A percentile compares a stretch with the other conserved stretches of the same genome.
Evolutionary conservation across 345 rosid species (phyloP).

Genomic region (Euphorbia pulcherrima): DNA sequence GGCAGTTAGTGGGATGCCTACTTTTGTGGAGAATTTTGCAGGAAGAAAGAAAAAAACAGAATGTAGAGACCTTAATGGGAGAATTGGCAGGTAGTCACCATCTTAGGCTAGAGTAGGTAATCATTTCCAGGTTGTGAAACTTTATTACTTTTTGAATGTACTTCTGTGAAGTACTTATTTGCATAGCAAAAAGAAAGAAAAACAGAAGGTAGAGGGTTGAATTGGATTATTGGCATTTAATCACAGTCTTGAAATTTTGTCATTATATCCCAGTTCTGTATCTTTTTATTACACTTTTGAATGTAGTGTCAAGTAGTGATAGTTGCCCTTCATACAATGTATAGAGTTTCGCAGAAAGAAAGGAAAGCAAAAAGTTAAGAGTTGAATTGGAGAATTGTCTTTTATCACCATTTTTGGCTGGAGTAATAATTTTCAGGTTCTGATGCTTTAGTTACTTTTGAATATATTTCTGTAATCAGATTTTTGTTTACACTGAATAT

Average conservation of each 20-base stretch:
- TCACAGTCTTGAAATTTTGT: background rate
- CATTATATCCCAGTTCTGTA: background rate
- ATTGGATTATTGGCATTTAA: background rate
- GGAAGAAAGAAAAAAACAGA: conserved; percentile 3
- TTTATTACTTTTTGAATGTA: background rate
- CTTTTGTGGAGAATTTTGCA: conserved; percentile 2
- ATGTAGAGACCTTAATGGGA: conserved; percentile 1
- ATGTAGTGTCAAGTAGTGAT: background rate
- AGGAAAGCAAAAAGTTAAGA: background rate
- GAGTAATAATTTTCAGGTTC: background rate
- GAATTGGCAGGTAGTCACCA: conserved; percentile 11
- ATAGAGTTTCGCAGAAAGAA: background rate
- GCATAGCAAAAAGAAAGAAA: background rate
- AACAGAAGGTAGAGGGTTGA: background rate
- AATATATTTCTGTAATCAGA: conserved; percentile 12
- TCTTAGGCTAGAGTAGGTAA: background rate
- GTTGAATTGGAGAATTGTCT: conserved; percentile 12
- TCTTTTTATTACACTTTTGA: background rate
- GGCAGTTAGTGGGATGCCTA: conserved; percentile 3
- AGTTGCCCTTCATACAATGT: background rate
- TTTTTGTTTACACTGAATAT: conserved; percentile 10
- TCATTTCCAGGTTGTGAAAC: conserved; percentile 1
- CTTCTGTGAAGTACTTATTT: background rate
- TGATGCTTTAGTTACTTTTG: conserved; percentile 1
- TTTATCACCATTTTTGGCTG: background rate